A percentile compares a stretch with the other conserved stretches of the same genome.
phyloP scores from a whole-genome alignment of 2,329 filamentous ascomycete species.

The Ophiostoma himal-ulmi region DNA sequence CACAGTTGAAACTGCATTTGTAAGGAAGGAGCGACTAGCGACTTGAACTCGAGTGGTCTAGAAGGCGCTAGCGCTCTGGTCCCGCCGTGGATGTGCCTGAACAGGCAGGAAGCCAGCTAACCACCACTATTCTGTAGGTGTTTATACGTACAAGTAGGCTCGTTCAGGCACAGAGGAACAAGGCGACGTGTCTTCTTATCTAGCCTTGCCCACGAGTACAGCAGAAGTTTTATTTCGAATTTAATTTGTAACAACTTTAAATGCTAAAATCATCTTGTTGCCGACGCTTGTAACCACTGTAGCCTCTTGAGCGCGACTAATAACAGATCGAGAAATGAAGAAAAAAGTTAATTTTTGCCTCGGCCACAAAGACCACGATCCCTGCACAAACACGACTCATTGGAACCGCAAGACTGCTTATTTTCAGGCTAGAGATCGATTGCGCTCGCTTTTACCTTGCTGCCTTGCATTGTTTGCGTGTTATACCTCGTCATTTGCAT shows the following conservation, averaged over 20 bases:
- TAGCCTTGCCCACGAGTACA: slow-evolving; percentile 1
- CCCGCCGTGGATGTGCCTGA: slow-evolving; percentile 3
- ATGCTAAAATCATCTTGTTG: background rate
- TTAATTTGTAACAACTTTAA: background rate
- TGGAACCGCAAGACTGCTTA: slow-evolving; percentile 6
- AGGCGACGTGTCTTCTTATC: slow-evolving; percentile 13
- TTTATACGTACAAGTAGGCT: background rate
- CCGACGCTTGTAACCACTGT: background rate
- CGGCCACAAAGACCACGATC: slow-evolving; percentile 16
- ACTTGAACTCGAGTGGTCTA: background rate
- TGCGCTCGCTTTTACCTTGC: background rate
- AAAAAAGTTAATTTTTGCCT: background rate
- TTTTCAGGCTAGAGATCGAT: background rate
- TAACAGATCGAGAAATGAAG: slow-evolving; percentile 10
- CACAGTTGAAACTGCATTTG: slow-evolving; percentile 11
- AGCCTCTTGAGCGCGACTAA: background rate
- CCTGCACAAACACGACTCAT: slow-evolving; percentile 11
- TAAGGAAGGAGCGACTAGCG: slow-evolving; percentile 9
- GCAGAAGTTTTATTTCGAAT: background rate
- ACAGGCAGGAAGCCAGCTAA: slow-evolving; percentile 11
- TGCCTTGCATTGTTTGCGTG: background rate
- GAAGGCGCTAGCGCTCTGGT: slow-evolving; percentile 5
- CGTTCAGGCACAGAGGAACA: background rate
- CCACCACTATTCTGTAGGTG: background rate
- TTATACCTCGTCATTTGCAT: slow-evolving; percentile 12